Conservation (phyloP, 305 asterid species). For the Withania somnifera region DNA sequence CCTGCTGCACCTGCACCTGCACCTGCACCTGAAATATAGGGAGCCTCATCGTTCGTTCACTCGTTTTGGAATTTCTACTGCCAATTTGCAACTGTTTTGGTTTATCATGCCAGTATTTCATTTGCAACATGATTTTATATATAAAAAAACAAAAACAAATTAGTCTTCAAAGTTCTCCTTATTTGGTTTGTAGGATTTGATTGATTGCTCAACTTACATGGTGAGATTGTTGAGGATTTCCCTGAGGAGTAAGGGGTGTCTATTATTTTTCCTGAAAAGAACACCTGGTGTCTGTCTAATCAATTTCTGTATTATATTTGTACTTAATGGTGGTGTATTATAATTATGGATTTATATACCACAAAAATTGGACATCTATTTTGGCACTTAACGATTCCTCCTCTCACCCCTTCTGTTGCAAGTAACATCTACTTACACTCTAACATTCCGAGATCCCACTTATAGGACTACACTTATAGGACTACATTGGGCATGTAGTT, state of each 20-base stretch:
- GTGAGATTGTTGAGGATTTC: background rate
- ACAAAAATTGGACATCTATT: background rate
- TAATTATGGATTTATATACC: background rate
- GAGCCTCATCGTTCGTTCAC: background rate
- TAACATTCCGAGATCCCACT: too few relatives aligned
- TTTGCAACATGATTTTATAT: background rate
- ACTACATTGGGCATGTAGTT: too few relatives aligned
- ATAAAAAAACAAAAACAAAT: background rate
- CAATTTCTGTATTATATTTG: background rate
- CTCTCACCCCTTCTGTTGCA: background rate
- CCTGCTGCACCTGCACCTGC: slow-evolving; percentile 4
- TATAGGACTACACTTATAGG: too few relatives aligned
- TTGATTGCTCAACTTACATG: background rate
- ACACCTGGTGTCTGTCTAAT: background rate
- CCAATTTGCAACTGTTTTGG: background rate
- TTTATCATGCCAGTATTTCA: background rate
- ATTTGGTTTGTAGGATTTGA: background rate
- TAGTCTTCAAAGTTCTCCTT: background rate
- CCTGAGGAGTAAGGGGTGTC: background rate
- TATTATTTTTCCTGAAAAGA: background rate
- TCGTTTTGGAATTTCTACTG: background rate
- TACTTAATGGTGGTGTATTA: background rate
- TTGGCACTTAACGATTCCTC: background rate
- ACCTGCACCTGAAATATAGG: slow-evolving; percentile 6
- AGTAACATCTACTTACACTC: too few relatives aligned